These are phyloP conservation scores for Neurospora pannonica DNA, from an alignment of 495 filamentous ascomycete species.

Conservation along the genomic window DNA sequence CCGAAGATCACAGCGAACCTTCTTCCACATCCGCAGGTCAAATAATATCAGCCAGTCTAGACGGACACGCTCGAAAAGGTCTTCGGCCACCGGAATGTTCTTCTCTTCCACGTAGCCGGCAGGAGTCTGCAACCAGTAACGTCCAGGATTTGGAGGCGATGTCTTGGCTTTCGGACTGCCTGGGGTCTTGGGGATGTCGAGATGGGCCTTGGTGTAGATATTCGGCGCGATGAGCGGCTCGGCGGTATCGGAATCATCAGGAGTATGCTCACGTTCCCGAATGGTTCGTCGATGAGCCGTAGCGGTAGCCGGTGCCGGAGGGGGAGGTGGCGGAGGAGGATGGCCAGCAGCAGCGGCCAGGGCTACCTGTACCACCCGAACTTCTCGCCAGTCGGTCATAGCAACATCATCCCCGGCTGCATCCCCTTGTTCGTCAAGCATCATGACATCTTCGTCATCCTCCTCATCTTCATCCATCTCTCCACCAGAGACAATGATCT, in stretches of 20 bases:
- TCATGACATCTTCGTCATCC: constrained; percentile 44
- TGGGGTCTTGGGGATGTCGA: constrained; percentile 51
- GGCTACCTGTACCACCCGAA: constrained; percentile 43
- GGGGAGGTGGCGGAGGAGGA: constrained; percentile 56
- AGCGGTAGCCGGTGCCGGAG: constrained; percentile 34
- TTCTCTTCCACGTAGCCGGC: constrained; percentile 48
- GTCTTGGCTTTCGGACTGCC: constrained; percentile 25
- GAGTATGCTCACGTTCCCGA: constrained; percentile 44
- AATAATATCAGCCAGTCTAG: constrained; percentile 96
- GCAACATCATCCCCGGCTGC: constrained; percentile 49
- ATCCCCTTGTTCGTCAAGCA: constrained; percentile 23
- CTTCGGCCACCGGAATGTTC: constrained; percentile 61
- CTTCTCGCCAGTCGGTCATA: constrained; percentile 41
- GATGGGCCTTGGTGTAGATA: constrained; percentile 41
- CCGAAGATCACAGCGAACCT: constrained; percentile 76
- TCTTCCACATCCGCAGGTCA: constrained; percentile 94
- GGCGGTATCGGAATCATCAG: constrained; percentile 50
- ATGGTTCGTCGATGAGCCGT: constrained; percentile 25
- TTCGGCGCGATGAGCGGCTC: constrained; percentile 49
- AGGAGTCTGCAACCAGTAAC: constrained; percentile 82
- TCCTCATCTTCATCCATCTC: constrained; percentile 41
- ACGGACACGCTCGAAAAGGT: constrained; percentile 77
- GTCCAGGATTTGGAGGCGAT: constrained; percentile 43
- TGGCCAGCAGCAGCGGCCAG: constrained; percentile 65
- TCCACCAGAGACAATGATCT: constrained; percentile 25